A percentile compares a stretch with the other conserved stretches of the same genome.
phyloP scores from a whole-genome alignment of 192 early-diverging fungal species.

The Spinellus fusiger region DNA sequence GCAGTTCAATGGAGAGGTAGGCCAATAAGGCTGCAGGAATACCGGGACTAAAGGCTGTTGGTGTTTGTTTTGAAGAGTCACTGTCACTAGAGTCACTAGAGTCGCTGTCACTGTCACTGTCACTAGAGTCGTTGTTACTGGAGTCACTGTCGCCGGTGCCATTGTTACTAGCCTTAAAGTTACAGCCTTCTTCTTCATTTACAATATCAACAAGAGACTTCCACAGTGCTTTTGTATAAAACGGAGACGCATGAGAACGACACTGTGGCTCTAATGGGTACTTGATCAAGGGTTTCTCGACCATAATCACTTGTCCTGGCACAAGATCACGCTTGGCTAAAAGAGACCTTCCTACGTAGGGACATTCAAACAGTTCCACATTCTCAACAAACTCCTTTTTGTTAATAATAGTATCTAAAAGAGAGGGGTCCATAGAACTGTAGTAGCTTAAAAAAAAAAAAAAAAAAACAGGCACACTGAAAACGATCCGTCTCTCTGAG shows the following conservation, averaged over 20 bases:
- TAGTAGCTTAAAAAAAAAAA: too few relatives aligned
- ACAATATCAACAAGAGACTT: constrained; percentile 14
- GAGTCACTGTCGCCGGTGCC: neutral
- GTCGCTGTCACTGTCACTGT: neutral
- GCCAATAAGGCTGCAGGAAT: constrained; percentile 31
- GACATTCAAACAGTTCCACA: constrained; percentile 11
- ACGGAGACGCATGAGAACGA: constrained; percentile 25
- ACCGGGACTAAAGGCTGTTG: constrained; percentile 27
- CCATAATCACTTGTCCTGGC: constrained; percentile 21
- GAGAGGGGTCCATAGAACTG: too few relatives aligned
- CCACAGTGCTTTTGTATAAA: constrained; percentile 27
- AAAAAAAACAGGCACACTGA: neutral
- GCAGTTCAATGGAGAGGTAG: constrained; percentile 20
- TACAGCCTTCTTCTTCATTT: constrained; percentile 1
- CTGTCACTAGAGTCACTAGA: neutral
- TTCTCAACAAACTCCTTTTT: constrained; percentile 11
- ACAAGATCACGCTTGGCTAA: constrained; percentile 14
- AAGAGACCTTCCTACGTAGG: constrained; percentile 18
- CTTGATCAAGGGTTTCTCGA: constrained; percentile 23
- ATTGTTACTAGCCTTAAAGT: neutral
- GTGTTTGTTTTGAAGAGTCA: constrained; percentile 3
- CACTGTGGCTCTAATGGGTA: constrained; percentile 23
- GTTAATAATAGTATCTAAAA: constrained; percentile 26
- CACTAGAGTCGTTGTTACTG: neutral
- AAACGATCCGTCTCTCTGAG: too few relatives aligned